phyloP scores from a whole-genome alignment of 73 alveolate species.

The Paramecium sonneborni region DNA sequence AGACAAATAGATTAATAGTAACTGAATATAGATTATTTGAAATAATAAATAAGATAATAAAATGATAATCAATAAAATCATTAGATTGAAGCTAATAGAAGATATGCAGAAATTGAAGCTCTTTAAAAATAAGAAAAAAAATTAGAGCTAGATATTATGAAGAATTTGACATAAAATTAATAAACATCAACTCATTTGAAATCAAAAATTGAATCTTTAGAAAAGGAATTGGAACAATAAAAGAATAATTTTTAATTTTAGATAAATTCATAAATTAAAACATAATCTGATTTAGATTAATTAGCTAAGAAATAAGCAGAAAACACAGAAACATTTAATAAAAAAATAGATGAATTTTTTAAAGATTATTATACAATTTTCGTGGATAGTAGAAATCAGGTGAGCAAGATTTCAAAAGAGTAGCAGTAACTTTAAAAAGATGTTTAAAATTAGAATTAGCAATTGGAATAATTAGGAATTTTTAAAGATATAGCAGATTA shows the following conservation, averaged over 20 bases:
- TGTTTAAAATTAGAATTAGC: not conserved
- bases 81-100: not conserved
- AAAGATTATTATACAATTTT: not conserved
- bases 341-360: slow-evolving; percentile 8
- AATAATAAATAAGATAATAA: not conserved
- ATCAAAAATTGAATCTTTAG: not conserved
- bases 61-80: not conserved
- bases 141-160: not conserved
- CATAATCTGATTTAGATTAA: not conserved
- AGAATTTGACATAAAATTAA: not conserved
- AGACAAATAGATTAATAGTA: not conserved
- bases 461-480: not conserved
- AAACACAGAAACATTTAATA: not conserved
- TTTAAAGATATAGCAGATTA: not conserved
- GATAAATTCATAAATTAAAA: not conserved
- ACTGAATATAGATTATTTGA: not conserved
- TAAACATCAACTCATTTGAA: not conserved
- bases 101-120: not conserved
- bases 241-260: not conserved
- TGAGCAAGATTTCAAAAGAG: not conserved
- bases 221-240: not conserved
- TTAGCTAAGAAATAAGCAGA: not conserved
- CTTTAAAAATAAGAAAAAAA: not conserved
- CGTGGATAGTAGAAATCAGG: not conserved
- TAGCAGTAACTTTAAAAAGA: not conserved